Percentiles rank a stretch among this genome's conserved stretches.
These are phyloP conservation scores for Fraxinus excelsior DNA, from an alignment of 257 asterid species.

Conservation along the genomic window DNA sequence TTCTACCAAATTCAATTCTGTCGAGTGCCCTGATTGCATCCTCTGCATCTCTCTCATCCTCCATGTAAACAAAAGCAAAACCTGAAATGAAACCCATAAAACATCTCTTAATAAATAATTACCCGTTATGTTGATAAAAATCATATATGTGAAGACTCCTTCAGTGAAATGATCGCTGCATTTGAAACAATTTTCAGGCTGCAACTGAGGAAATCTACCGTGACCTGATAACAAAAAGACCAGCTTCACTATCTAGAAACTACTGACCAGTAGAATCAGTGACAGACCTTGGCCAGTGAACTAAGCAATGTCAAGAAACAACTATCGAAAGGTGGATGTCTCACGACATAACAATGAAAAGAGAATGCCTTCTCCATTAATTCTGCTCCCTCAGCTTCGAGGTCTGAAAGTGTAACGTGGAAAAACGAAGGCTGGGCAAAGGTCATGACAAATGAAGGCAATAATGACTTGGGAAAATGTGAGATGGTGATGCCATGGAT, in stretches of 20 bases:
- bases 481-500: constrained; percentile 66
- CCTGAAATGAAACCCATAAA: constrained; percentile 32
- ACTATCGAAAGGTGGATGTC: constrained; percentile 59
- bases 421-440: constrained; percentile 60
- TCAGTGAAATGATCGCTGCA: constrained; percentile 18
- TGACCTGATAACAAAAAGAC: constrained; percentile 41
- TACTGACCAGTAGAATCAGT: constrained; percentile 51
- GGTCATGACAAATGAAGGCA: constrained; percentile 61
- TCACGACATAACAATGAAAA: constrained; percentile 49
- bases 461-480: constrained; percentile 51
- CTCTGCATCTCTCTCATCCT: constrained; percentile 85
- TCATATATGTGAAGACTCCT: constrained; percentile 18
- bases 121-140: constrained; percentile 5
- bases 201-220: constrained; percentile 33
- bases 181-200: constrained; percentile 21
- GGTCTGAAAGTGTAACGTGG: constrained; percentile 55
- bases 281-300: constrained; percentile 69
- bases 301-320: constrained; percentile 62
- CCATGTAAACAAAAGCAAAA: constrained; percentile 82
- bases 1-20: constrained; percentile 77
- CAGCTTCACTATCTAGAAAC: constrained; percentile 48
- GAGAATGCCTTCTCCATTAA: constrained; percentile 59
- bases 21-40: constrained; percentile 85
- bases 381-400: constrained; percentile 61
- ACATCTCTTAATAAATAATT: not conserved